Base-by-base conservation (phyloP, 1,284 basidiomycete genomes). In the Trametes sp. region DNA sequence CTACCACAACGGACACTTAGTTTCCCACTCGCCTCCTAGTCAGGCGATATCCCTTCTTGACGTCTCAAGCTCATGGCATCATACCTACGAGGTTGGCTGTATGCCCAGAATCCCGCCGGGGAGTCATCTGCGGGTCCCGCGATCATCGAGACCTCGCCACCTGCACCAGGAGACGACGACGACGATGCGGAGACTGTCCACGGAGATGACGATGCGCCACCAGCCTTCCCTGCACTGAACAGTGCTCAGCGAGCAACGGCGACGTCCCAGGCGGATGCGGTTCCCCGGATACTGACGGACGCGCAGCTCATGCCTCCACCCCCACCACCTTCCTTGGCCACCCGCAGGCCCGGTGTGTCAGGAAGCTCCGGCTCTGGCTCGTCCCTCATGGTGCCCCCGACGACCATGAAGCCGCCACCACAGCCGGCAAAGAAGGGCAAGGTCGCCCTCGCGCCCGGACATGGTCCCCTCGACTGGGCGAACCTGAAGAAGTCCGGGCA, bases 391-490 rank as follows among this genome's bases (percentile, higher is more conserved):
- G 81, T 86, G 4, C 86, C 89, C 0, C 81, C 83, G 28, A 82
- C 80, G 26, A 89, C 87, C 21, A 88, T 82, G 2, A 83, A 83
- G 69, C 78, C 79, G 3, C 87, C 87, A 1, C 73, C 76, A 5
- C 84, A 86, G 66, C 77, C 80, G 2, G 87, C 87, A 72, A 88
- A 86, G 70, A 78, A 86, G 24, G 85, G 81, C 55, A 98, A 97
- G 78, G 96, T 98, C 2, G 93, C 89, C 0, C 84, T 99, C 0
- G 89, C 91, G 13, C 97, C 97, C 1, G 98, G 98, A 3, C 94
- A 92, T 77, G 93, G 94, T 67, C 89, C 96, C 23, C 78, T 99
- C 23, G 98, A 99, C 78, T 99, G 98, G 98, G 96, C 96, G 1
- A 87, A 86, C 54, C 77, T 98, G 62, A 95, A 94, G 73, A 80